phyloP scores from a whole-genome alignment of 139 green algal genomes.

The Chlorella sp. region DNA sequence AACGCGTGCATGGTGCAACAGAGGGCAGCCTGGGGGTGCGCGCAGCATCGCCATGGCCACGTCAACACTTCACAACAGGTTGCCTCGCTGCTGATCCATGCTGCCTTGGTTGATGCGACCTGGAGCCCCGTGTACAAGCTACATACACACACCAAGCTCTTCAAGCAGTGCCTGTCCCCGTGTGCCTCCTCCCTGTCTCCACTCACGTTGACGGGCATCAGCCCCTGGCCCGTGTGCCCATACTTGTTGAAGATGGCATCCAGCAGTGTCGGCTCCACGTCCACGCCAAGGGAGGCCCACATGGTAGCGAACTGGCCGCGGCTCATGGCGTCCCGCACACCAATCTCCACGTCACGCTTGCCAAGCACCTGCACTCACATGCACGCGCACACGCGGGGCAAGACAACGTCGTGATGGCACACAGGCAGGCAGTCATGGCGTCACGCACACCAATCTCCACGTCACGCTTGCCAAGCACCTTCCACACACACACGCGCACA shows the following conservation, averaged over 20 bases:
- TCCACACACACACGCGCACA: background rate
- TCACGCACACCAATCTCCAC: slow-evolving; percentile 22
- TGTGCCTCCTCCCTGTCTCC: background rate
- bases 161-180: background rate
- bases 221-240: slow-evolving; percentile 28
- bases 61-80: background rate
- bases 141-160: background rate
- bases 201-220: slow-evolving; percentile 45
- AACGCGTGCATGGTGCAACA: background rate
- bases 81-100: too few species aligned
- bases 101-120: background rate
- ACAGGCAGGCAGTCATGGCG: slow-evolving; percentile 31
- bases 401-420: slow-evolving; percentile 2
- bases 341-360: slow-evolving; percentile 20
- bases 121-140: background rate
- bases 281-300: slow-evolving; percentile 31
- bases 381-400: background rate
- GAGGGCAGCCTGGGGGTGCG: background rate
- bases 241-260: slow-evolving; percentile 48
- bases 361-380: slow-evolving; percentile 16
- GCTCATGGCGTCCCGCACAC: slow-evolving; percentile 25
- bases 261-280: slow-evolving; percentile 6
- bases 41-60: background rate
- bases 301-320: slow-evolving; percentile 29
- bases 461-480: slow-evolving; percentile 23